Evolutionary conservation across 352 stramenopile species (phyloP).

Genomic region (Globisporangium yorkense): DNA sequence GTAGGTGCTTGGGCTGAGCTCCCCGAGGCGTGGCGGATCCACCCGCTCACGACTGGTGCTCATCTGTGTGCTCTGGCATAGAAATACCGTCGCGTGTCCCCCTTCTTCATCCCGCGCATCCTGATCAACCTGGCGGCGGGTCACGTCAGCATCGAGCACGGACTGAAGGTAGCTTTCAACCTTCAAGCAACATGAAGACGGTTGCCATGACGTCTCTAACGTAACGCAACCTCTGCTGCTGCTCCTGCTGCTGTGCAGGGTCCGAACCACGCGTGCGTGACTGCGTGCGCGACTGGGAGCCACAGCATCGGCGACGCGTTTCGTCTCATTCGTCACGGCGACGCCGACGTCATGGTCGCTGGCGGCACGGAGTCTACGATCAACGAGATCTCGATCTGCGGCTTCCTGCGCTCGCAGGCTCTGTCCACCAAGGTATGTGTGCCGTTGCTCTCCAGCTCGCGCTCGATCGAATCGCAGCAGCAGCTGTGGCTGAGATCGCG

Average conservation of each 20-base stretch:
- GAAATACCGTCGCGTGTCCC: constrained; percentile 88
- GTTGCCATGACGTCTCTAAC: not conserved
- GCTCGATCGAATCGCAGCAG: not conserved
- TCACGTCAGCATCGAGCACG: constrained; percentile 89
- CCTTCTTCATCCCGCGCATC: constrained; percentile 93
- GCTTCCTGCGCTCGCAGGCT: constrained; percentile 94
- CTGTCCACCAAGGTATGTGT: constrained; percentile 82
- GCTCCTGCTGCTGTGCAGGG: constrained; percentile 36
- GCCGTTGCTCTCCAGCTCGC: no score
- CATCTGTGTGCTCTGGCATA: constrained; percentile 9
- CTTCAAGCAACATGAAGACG: not conserved
- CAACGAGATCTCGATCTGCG: constrained; percentile 90
- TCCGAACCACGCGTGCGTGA: constrained; percentile 96
- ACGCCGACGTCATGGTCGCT: constrained; percentile 95
- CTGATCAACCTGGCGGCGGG: constrained; percentile 92
- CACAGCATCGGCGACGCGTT: constrained; percentile 96
- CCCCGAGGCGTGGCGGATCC: not conserved
- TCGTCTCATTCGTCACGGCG: constrained; percentile 75
- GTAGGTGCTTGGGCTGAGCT: constrained; percentile 14
- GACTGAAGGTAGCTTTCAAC: constrained; percentile 59
- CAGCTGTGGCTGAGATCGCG: not conserved
- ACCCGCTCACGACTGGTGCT: no score
- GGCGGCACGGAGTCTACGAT: constrained; percentile 95
- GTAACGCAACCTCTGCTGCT: not conserved
- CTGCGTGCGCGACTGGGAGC: constrained; percentile 95